Evolutionary conservation across 805 yeast species (phyloP), one percentile per base, ranked within the genome.

Genomic region (Pichia paraexigua): DNA sequence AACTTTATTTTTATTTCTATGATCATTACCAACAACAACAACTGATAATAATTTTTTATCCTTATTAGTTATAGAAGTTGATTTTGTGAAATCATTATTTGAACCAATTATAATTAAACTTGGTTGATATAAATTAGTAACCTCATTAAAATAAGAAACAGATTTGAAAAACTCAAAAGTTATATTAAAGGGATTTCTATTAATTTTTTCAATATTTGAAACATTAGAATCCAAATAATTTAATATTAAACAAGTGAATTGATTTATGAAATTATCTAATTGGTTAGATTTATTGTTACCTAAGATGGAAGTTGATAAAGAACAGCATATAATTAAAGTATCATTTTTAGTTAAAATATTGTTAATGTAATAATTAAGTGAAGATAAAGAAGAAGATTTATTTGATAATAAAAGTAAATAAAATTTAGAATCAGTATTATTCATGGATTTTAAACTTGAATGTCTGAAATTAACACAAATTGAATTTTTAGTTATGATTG

Each of bases 381-480:
- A 80, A 28, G 81, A 84, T 86, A 91, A 82, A 0, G 94, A 83
- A 64, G 83, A 86, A 45, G 71, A 72, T 51, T 87, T 71, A 6
- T 85, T 88, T 50, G 82, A 73, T 42, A 87, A 72, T 58, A 83
- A 79, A 15, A 82, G 77, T 53, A 85, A 51, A 52, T 63, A 61
- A 42, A 54, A 61, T 47, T 59, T 62, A 5, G 35, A 30, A 13
- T 30, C 35, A 43, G 57, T 56, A 24, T 24, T 24, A 24, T 24
- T 24, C 25, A 24, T 24, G 4, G 25, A 24, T 25, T 39, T 18
- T 22, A 63, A 74, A 30, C 67, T 63, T 18, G 66, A 57, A 60
- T 77, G 81, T 55, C 71, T 73, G 46, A 68, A 72, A n/a, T 76
- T 73, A 41, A 76, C 60, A 54, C 74, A 63, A 22, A 67, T 58